A percentile compares a stretch with the other conserved stretches of the same genome.
These are phyloP conservation scores for Lasiosphaeria hispida DNA, from an alignment of 495 filamentous ascomycete genomes.

Conservation along the genomic window DNA sequence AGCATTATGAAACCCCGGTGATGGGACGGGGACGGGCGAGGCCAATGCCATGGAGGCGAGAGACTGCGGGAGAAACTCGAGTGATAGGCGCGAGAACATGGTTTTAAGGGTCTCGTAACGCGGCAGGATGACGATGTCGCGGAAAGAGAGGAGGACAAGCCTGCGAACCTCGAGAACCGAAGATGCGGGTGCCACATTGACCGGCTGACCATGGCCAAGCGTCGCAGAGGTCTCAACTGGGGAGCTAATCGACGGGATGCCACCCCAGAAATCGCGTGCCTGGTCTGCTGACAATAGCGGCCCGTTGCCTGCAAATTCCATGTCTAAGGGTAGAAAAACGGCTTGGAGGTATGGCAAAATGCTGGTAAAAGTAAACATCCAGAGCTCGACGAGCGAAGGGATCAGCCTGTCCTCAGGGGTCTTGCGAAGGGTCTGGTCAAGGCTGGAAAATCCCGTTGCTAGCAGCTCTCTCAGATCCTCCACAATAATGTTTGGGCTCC, in stretches of 20 bases:
- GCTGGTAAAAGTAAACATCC: constrained; percentile 85
- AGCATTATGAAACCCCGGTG: constrained; percentile 27
- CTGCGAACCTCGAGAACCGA: constrained; percentile 78
- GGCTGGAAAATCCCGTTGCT: constrained; percentile 73
- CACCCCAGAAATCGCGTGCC: constrained; percentile 85
- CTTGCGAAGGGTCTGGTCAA: constrained; percentile 77
- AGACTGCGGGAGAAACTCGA: constrained; percentile 75
- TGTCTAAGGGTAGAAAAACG: constrained; percentile 89
- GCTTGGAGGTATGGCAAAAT: constrained; percentile 95
- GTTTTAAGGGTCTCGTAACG: constrained; percentile 80
- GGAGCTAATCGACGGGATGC: constrained; percentile 37
- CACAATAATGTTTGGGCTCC: constrained; percentile 64
- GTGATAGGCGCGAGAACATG: constrained; percentile 85
- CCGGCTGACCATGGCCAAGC: constrained; percentile 21
- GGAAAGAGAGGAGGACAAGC: constrained; percentile 84
- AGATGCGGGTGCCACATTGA: constrained; percentile 37
- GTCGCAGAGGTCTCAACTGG: constrained; percentile 1
- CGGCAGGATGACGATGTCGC: constrained; percentile 82
- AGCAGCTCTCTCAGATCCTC: constrained; percentile 80
- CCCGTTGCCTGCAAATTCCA: constrained; percentile 87
- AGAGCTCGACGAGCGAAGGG: constrained; percentile 84
- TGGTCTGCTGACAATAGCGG: constrained; percentile 70
- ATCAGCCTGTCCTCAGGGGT: constrained; percentile 81
- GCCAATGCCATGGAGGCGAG: constrained; percentile 44
- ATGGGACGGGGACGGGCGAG: constrained; percentile 40